A percentile compares a stretch with the other conserved stretches of the same genome.
Evolutionary conservation across 352 stramenopile species (phyloP).

Genomic region (Discostella stelligera): DNA sequence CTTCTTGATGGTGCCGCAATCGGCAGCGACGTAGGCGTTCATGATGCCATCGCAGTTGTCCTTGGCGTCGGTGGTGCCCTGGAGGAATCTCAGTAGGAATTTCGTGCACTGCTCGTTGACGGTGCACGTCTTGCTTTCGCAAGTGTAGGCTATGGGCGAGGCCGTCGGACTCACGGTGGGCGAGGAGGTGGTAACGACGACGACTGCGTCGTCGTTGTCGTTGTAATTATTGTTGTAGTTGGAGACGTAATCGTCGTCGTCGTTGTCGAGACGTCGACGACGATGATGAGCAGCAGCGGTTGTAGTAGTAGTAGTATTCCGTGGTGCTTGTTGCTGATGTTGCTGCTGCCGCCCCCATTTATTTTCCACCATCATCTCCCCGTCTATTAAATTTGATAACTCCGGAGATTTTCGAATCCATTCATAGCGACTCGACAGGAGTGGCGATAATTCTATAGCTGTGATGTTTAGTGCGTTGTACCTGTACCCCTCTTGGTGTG

Average conservation of each 20-base stretch:
- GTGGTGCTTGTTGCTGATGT: neutral
- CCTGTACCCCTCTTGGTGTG: neutral
- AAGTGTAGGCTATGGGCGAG: conserved; percentile 4
- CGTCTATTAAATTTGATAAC: neutral
- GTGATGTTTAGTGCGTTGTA: conserved; percentile 9
- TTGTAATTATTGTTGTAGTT: conserved; percentile 10
- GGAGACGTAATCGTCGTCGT: conserved; percentile 16
- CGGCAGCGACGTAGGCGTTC: conserved; percentile 62
- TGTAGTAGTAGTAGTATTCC: neutral
- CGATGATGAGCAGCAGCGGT: neutral
- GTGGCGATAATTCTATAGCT: neutral
- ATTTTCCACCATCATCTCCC: neutral
- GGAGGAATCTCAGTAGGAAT: conserved; percentile 61
- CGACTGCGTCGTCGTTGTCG: neutral
- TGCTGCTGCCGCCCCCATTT: neutral
- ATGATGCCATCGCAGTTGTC: conserved; percentile 72
- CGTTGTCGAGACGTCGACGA: conserved; percentile 1
- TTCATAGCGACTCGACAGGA: neutral
- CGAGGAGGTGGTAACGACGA: neutral
- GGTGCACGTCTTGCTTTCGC: conserved; percentile 37
- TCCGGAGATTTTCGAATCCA: conserved; percentile 1
- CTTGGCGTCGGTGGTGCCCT: conserved; percentile 70
- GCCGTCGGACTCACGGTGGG: neutral
- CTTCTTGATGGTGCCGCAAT: conserved; percentile 52
- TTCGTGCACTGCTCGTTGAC: conserved; percentile 45